A percentile compares a stretch with the other conserved stretches of the same genome.
These are phyloP conservation scores for Monilinia laxa DNA, from an alignment of 2,329 filamentous ascomycete species.

Conservation along the genomic window DNA sequence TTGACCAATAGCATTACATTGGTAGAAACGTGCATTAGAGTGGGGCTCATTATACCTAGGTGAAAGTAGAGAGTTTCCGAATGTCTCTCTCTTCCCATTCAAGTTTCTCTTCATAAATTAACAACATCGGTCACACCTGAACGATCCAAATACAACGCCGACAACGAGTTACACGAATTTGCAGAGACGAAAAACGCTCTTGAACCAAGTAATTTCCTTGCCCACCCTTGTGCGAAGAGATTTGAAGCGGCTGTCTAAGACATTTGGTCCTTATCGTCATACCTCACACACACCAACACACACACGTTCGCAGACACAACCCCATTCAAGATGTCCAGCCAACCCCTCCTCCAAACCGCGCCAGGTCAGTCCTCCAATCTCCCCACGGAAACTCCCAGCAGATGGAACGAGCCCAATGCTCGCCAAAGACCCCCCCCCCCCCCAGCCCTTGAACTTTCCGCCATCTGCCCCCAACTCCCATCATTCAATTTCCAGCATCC, in stretches of 20 bases:
- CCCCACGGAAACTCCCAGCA: too few species aligned
- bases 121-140: background rate
- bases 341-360: slow-evolving; percentile 91
- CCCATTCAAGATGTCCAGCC: slow-evolving; percentile 72
- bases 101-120: background rate
- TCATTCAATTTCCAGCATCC: background rate
- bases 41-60: background rate
- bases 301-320: background rate
- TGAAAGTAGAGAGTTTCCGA: slow-evolving; percentile 1
- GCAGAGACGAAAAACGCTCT: background rate
- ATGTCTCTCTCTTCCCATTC: background rate
- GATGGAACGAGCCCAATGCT: background rate
- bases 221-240: background rate
- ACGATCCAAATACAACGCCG: background rate
- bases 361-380: slow-evolving; percentile 62
- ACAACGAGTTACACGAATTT: background rate
- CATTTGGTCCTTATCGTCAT: slow-evolving; percentile 10
- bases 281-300: slow-evolving; percentile 10
- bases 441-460: too few species aligned
- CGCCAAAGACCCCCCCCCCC: background rate
- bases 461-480: background rate
- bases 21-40: slow-evolving; percentile 12
- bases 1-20: slow-evolving; percentile 10
- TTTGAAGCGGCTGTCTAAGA: slow-evolving; percentile 1
- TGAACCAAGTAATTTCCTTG: background rate